Percentiles rank a stretch among this genome's conserved stretches.
phyloP scores from a whole-genome alignment of 148 eudicot species.

The Spergularia bocconei region DNA sequence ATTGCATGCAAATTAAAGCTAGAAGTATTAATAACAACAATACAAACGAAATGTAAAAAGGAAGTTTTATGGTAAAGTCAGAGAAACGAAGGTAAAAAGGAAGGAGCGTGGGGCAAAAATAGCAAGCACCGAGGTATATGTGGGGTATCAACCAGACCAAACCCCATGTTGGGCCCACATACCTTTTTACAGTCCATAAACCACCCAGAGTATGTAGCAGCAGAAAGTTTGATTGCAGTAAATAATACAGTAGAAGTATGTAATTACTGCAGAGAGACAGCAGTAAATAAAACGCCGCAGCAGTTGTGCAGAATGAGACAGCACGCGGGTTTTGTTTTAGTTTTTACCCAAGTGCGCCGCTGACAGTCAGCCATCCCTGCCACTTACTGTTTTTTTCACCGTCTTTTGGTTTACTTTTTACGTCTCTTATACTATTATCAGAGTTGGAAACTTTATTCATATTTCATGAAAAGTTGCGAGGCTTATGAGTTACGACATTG shows the following conservation, averaged over 20 bases:
- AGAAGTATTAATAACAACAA: no score
- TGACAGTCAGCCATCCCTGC: no score
- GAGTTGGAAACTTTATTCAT: no score
- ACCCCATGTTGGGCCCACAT: neutral
- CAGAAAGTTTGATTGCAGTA: neutral
- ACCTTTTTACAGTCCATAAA: conserved; percentile 1
- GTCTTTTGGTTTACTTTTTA: no score
- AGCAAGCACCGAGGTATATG: conserved; percentile 33
- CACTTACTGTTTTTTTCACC: no score
- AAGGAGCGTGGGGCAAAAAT: conserved; percentile 8
- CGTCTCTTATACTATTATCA: no score
- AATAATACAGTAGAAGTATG: neutral
- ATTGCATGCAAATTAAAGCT: no score
- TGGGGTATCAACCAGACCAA: conserved; percentile 26
- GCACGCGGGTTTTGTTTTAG: conserved; percentile 12
- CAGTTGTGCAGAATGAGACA: neutral
- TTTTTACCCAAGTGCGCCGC: no score
- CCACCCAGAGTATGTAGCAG: conserved; percentile 20
- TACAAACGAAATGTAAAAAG: neutral
- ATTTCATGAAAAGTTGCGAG: no score
- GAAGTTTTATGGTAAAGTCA: neutral
- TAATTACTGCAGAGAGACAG: no score
- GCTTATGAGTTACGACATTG: no score
- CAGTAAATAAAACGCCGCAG: conserved; percentile 14
- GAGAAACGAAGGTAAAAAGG: neutral